Conservation (phyloP, 805 yeast genomes). For the Candida berthetii region DNA sequence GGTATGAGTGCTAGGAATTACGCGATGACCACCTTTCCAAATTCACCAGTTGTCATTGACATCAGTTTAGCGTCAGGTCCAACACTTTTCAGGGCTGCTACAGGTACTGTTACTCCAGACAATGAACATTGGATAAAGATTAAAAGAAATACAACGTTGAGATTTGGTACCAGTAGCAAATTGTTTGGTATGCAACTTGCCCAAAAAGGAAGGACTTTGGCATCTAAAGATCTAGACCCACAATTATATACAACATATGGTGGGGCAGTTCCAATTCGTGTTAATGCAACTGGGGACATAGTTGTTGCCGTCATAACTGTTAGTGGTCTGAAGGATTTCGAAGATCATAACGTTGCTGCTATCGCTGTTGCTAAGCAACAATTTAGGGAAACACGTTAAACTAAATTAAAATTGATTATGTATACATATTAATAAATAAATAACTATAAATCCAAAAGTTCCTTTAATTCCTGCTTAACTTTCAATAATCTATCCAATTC, state of each 20-base stretch:
- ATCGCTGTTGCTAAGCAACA: no score
- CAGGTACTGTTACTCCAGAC: constrained; percentile 29
- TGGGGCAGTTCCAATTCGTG: constrained; percentile 46
- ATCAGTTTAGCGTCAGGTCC: constrained; percentile 40
- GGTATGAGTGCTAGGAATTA: constrained; percentile 34
- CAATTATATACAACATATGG: constrained; percentile 47
- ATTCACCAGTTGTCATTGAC: constrained; percentile 37
- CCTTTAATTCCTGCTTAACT: not conserved
- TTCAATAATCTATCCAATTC: constrained; percentile 2
- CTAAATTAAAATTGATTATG: no score
- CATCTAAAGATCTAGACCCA: constrained; percentile 32
- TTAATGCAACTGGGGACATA: constrained; percentile 19
- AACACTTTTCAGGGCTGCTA: constrained; percentile 36
- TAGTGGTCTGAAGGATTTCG: constrained; percentile 49
- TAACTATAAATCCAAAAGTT: no score
- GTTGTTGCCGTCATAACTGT: constrained; percentile 44
- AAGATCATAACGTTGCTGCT: constrained; percentile 46
- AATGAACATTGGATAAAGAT: constrained; percentile 49
- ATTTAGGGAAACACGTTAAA: no score
- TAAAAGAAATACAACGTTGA: constrained; percentile 40
- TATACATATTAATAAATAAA: no score
- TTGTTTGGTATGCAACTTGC: constrained; percentile 38
- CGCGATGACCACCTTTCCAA: constrained; percentile 23
- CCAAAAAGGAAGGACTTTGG: constrained; percentile 28
- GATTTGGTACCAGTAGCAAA: constrained; percentile 43